These are phyloP conservation scores for Fusarium sp. DNA, from an alignment of 2,329 filamentous ascomycete genomes.

Conservation along the genomic window DNA sequence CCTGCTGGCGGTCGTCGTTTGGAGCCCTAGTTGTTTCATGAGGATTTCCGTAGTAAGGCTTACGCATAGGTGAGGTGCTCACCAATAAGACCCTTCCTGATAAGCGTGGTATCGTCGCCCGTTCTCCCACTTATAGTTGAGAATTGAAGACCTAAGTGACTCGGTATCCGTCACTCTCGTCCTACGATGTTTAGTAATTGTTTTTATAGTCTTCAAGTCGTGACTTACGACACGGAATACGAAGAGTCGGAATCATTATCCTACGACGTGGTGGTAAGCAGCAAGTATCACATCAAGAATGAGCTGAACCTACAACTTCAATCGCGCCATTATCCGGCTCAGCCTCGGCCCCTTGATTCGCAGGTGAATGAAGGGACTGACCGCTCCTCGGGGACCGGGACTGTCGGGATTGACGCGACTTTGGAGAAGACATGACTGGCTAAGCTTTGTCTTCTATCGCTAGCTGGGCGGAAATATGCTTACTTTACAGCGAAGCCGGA, in stretches of 20 bases:
- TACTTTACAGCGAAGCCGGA: not conserved
- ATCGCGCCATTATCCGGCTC: conserved; percentile 8
- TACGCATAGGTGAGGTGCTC: rapidly evolving
- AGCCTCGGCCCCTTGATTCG: not conserved
- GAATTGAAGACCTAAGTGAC: conserved; percentile 37
- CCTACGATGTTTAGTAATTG: not conserved
- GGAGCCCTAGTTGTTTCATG: conserved; percentile 35
- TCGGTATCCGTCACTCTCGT: conserved; percentile 38
- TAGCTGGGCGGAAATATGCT: no score
- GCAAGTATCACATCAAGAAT: not conserved
- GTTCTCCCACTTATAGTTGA: conserved; percentile 58
- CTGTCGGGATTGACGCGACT: not conserved
- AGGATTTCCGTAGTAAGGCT: rapidly evolving
- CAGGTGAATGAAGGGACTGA: not conserved
- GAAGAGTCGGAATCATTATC: conserved; percentile 37
- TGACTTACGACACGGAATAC: conserved; percentile 28
- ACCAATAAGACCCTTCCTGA: conserved; percentile 60
- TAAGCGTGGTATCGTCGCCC: conserved; percentile 66
- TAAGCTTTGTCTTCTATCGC: not conserved
- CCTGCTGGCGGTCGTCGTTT: conserved; percentile 49
- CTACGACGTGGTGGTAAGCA: not conserved
- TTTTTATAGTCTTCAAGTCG: rapidly evolving
- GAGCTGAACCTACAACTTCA: conserved; percentile 26
- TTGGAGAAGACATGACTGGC: conserved; percentile 1
- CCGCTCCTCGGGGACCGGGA: not conserved